Base-by-base conservation (phyloP, 768 basidiomycete species). In the Thelephora ganbajun region DNA sequence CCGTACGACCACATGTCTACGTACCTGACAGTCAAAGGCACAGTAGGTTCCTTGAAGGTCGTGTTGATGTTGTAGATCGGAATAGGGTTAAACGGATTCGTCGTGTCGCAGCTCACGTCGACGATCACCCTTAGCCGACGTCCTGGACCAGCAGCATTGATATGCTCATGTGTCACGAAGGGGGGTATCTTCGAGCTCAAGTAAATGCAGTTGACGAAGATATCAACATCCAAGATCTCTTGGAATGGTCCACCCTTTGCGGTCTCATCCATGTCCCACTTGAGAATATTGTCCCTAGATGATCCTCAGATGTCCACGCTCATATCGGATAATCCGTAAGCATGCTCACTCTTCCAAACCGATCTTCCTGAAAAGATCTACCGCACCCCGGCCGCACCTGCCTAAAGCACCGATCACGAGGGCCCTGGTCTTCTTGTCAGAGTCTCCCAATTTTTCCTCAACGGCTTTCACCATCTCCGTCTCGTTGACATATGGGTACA, bases 191-290 rank as follows among this genome's bases (percentile, higher is more conserved):
- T 62, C 14, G 80, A 77, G n/a, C 79, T 80, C 45, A 99, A 81
- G 65, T 98, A 98, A 63, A 99, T 99, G 74, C 96, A 98, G 70
- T 99, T 99, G 73, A 98, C 79, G 59, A 99, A 97, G 57, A 99
- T 80, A 67, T 99, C 94, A 53, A 91, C 94, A 53, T 90, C 89
- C 23, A 98, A 75, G 50, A 99, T 90, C 69, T 98, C 94, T 42
- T 76, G 64, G 71, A 97, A 98, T 0, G 96, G 96, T 2, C 96
- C 96, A 26, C 93, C 93, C 68, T 91, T 93, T 57, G 83, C 85
- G 6, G 96, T 99, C 69, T 99, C 96, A 2, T 72, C 85, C 72
- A 99, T 68, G 64, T 99, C 96, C 96, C 96, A 98, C 73, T 97
- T 93, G 66, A 89, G 22, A 57, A 99, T 96, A 61, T 98, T 80